Conservation (phyloP, 176 grass and related monocot species). For the Oropetium thomaeum region DNA sequence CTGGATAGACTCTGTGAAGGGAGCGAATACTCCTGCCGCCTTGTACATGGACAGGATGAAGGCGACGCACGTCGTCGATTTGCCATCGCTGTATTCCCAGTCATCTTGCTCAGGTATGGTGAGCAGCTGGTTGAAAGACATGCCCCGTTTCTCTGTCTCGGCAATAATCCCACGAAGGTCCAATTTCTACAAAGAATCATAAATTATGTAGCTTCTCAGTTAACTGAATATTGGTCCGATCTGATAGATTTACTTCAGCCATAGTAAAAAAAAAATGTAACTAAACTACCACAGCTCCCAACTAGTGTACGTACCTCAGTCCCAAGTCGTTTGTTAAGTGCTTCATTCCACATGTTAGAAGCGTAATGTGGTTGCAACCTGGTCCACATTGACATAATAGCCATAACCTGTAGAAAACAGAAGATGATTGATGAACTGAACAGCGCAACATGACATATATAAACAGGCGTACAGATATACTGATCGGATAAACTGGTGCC, state of each 20-base stretch:
- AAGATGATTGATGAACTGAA: conserved; percentile 6
- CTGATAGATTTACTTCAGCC: neutral
- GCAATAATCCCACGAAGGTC: conserved; percentile 77
- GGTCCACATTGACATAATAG: conserved; percentile 98
- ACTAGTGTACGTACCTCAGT: conserved; percentile 62
- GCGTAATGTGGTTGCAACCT: conserved; percentile 90
- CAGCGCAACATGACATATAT: neutral
- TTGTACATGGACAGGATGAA: conserved; percentile 94
- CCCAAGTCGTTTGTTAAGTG: conserved; percentile 93
- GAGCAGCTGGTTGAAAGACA: conserved; percentile 92
- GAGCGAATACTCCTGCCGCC: conserved; percentile 72
- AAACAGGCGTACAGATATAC: neutral
- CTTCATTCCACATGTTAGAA: conserved; percentile 99
- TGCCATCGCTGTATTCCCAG: conserved; percentile 94
- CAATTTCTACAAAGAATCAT: conserved; percentile 52
- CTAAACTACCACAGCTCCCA: neutral
- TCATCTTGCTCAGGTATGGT: conserved; percentile 92
- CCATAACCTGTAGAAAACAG: conserved; percentile 71
- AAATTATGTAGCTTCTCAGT: neutral
- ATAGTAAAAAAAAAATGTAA: neutral
- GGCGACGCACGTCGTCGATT: conserved; percentile 88
- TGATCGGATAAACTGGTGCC: no score
- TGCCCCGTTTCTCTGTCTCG: conserved; percentile 75
- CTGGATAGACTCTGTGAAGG: conserved; percentile 77
- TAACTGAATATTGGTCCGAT: neutral